These are phyloP conservation scores for Geranium brycei DNA, from an alignment of 345 rosid species.

Conservation along the genomic window DNA sequence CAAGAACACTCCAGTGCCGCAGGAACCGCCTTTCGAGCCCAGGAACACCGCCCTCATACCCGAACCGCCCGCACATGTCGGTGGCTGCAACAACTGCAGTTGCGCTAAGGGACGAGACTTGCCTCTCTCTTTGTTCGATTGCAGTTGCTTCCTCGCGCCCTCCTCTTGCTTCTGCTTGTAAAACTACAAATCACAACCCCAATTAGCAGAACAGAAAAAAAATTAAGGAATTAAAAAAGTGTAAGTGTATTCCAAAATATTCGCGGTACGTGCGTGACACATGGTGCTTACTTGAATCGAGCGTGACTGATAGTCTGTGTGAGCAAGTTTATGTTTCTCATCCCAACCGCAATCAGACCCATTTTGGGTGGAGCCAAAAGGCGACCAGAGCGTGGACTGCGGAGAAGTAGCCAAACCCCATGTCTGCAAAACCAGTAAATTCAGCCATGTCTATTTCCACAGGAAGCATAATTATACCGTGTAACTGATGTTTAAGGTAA, in stretches of 20 bases:
- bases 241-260: too few species aligned
- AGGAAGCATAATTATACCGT: not conserved
- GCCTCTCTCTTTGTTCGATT: not conserved
- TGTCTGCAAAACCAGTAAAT: slow-evolving; percentile 13
- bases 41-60: slow-evolving; percentile 59
- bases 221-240: too few species aligned
- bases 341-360: not conserved
- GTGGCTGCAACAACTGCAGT: slow-evolving; percentile 16
- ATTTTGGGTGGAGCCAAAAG: slow-evolving; percentile 1
- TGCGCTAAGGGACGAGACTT: slow-evolving; percentile 17
- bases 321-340: too few species aligned
- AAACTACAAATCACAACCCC: slow-evolving; percentile 15
- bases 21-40: slow-evolving; percentile 30
- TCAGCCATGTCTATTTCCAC: slow-evolving; percentile 9
- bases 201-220: not conserved
- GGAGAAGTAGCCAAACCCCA: slow-evolving; percentile 27
- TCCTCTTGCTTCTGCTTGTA: slow-evolving; percentile 31
- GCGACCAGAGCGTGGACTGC: slow-evolving; percentile 8
- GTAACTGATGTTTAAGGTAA: too few species aligned
- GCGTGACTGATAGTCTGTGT: too few species aligned
- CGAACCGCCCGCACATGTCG: slow-evolving; percentile 13
- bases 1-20: slow-evolving; percentile 89
- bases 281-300: too few species aligned
- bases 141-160: slow-evolving; percentile 14
- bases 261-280: too few species aligned